Base-by-base conservation (phyloP, 371 early-diverging fungal genomes). In the Choanephora cucurbitarum region DNA sequence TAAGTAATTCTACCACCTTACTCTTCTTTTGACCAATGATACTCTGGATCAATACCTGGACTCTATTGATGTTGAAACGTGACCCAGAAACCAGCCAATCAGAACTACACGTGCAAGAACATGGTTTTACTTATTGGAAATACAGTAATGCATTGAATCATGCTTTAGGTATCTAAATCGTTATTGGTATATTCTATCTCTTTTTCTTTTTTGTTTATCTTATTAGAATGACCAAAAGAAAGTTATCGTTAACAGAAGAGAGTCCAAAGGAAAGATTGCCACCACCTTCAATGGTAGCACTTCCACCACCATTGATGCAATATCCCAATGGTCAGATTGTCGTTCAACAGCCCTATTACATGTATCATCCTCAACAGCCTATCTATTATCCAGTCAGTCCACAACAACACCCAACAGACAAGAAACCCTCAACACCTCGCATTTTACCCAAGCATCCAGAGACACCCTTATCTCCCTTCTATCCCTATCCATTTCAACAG, bases 381-480 rank as follows among this genome's bases (percentile, higher is more conserved):
- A 43, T 62, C 28, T 57, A 62, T 43, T 56, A 51, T 8, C 57
- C 62, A 17, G n/a, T 62, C 11, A 60, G 45, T 33, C 50, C 61
- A 31, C 61, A 60, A 3, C 61, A 55, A 31, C 60, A 55, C 21
- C 56, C 56, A 22, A 64, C 64, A 13, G 69, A 70, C 40, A 82
- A 45, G 55, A 81, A 57, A 45, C 14, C 47, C n/a, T n/a, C 49
- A 7, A 32, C 39, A 17, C 51, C 61, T 21, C 41, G 45, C 28
- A 61, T 55, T n/a, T 45, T 61, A 18, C 55, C 61, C n/a, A 61
- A 61, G 31, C 44, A 43, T 55, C 70, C 67, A 59, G 64, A 57
- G 39, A 63, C 46, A 24, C 51, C 61, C 7, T 48, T 49, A 28
- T 44, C 58, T 10, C 56, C 60, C 9, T 53, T 58, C 19, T 64